Conservation (phyloP, 106 monocot genomes). For the Alisma plantagoaquatica region DNA sequence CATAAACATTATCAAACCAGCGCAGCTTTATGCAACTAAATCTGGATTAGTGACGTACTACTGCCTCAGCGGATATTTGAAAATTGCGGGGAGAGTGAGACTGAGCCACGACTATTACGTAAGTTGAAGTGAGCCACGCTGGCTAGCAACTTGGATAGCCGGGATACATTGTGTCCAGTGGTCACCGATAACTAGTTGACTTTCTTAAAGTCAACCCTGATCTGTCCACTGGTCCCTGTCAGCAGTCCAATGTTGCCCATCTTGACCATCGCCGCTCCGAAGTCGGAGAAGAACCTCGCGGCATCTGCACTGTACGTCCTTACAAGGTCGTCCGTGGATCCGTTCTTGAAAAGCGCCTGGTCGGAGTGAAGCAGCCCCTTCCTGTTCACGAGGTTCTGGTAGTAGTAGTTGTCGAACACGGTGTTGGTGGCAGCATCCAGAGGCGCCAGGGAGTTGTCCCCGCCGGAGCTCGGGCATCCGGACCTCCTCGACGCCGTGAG, state of each 20-base stretch:
- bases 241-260: constrained; percentile 11
- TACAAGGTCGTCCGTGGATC: constrained; percentile 3
- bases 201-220: constrained; percentile 24
- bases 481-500: constrained; percentile 1
- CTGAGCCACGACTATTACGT: no score
- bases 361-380: constrained; percentile 17
- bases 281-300: constrained; percentile 3
- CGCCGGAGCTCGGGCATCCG: constrained; percentile 11
- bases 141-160: no score
- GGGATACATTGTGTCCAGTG: no score
- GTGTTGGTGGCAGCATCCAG: constrained; percentile 6
- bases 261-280: constrained; percentile 14
- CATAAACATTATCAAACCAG: no score
- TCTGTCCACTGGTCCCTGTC: constrained; percentile 10
- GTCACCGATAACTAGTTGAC: constrained; percentile 9
- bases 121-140: no score
- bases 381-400: constrained; percentile 12
- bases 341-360: constrained; percentile 15
- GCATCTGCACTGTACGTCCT: background rate
- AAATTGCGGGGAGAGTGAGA: no score
- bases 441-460: constrained; percentile 11
- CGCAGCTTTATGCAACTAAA: no score
- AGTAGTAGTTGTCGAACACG: constrained; percentile 17
- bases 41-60: no score
- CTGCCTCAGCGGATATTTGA: no score